Base-by-base conservation (phyloP, 345 rosid genomes). In the Salix caprea region DNA sequence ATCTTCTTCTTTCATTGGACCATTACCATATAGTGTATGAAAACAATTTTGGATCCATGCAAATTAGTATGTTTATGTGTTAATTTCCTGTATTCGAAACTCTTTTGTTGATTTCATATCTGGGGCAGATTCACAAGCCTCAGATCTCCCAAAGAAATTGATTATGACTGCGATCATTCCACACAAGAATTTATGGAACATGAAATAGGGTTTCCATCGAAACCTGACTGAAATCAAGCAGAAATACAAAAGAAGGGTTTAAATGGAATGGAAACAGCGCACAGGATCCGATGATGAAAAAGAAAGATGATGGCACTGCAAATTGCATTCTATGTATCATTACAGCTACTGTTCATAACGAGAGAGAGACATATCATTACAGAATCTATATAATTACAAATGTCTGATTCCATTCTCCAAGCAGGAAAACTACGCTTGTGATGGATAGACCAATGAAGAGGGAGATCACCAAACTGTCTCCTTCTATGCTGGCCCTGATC, bases 401-500 rank as follows among this genome's bases (percentile, higher is more conserved):
- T 37, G 12, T 40, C 11, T 18, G 54, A 65, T 73, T 77, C 86
- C 86, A 79, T 77, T 60, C 48, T 39, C 72, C 62, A 78, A 85
- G 89, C 93, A 74, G 67, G 80, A 84, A 86, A 88, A 86, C 73
- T 69, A 67, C 69, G 89, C 90, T 78, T 67, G 79, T 54, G 78
- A 80, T 68, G 88, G 81, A 74, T 58, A 66, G 82, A 80, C 86
- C 83, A 64, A 65, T 46, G 52, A 74, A 79, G 83, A 62, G 77
- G 88, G 89, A 86, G 89, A 90, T 87, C 91, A 87, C 88, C 74
- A 88, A 90, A 90, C 92, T 70, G 94, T 85, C 91, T 85, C 88
- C 83, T 66, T 78, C 85, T 13, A 46, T 54, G 71, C 72, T 60
- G 81, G 77, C 81, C 83, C 84, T 73, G 77, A 44, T 50, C 76